Conservation (phyloP, 768 basidiomycete genomes). For the Goffeauzyma gilvescens region DNA sequence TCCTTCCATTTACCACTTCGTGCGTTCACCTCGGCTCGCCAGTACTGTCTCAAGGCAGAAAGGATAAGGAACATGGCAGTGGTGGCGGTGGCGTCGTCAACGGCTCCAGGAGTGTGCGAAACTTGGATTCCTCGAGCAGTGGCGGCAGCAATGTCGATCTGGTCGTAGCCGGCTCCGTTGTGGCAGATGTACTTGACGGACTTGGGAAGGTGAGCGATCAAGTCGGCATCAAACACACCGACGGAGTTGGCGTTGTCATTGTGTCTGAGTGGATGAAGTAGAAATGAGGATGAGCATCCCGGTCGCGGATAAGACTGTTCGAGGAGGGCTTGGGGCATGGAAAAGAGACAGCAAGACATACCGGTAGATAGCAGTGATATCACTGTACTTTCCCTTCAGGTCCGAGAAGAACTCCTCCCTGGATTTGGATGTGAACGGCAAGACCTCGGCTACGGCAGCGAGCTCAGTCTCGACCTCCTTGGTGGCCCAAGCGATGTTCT, state of each 20-base stretch:
- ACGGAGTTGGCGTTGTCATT: constrained; percentile 47
- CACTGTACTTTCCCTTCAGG: constrained; percentile 53
- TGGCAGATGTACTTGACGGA: constrained; percentile 71
- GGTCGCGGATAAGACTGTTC: no score
- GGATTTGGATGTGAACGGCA: constrained; percentile 44
- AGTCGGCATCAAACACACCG: constrained; percentile 60
- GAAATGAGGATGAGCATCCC: background rate
- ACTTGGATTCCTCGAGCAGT: constrained; percentile 54
- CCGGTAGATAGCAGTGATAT: constrained; percentile 57
- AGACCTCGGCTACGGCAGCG: background rate
- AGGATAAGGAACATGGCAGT: constrained; percentile 68
- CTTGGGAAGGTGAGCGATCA: constrained; percentile 49
- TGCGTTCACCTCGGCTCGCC: constrained; percentile 41
- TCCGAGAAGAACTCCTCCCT: constrained; percentile 52
- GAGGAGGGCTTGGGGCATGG: no score
- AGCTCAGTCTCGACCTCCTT: constrained; percentile 36
- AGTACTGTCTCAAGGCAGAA: constrained; percentile 55
- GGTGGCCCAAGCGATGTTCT: constrained; percentile 58
- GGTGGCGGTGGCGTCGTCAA: constrained; percentile 78
- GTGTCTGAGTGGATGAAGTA: constrained; percentile 28
- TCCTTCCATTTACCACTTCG: constrained; percentile 26
- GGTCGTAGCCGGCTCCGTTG: constrained; percentile 84
- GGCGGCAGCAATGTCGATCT: constrained; percentile 58
- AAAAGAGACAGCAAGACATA: constrained; percentile 4
- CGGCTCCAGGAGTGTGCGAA: constrained; percentile 76